phyloP scores from a whole-genome alignment of 352 stramenopile genomes.

The Pythium apleroticum region DNA sequence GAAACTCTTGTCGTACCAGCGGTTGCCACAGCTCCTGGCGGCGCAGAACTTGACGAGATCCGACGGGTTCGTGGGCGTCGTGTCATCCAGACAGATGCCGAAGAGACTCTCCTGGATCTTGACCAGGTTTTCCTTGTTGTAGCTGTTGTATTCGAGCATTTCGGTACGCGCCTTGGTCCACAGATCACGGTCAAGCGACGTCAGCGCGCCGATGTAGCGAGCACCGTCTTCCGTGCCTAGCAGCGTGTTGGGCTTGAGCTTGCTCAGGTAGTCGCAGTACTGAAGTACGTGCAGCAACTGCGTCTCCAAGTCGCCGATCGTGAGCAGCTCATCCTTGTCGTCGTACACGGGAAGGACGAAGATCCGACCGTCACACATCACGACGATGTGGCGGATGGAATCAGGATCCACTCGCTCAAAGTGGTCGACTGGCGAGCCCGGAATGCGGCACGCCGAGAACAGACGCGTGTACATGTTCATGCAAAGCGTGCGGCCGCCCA shows the following conservation, averaged over 20 bases:
- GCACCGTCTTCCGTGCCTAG: conserved; percentile 29
- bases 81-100: not conserved
- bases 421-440: conserved; percentile 44
- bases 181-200: conserved; percentile 80
- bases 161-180: conserved; percentile 82
- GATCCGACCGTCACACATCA: conserved; percentile 53
- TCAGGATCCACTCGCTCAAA: conserved; percentile 48
- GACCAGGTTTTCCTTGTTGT: not conserved
- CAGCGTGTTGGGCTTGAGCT: conserved; percentile 25
- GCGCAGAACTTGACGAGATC: not conserved
- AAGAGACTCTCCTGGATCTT: not conserved
- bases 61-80: not conserved
- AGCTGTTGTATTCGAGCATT: conserved; percentile 36
- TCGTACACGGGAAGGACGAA: conserved; percentile 58
- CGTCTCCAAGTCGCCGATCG: conserved; percentile 62
- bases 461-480: conserved; percentile 87
- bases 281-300: conserved; percentile 56
- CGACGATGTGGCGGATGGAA: conserved; percentile 41
- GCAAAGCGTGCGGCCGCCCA: conserved; percentile 87
- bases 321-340: conserved; percentile 42
- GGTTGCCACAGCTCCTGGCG: conserved; percentile 71
- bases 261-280: conserved; percentile 45
- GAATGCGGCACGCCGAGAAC: conserved; percentile 92
- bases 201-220: conserved; percentile 84
- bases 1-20: conserved; percentile 97